Evolutionary conservation across 1,139 yeast species (phyloP).

Genomic region (Yarrowia galli): DNA sequence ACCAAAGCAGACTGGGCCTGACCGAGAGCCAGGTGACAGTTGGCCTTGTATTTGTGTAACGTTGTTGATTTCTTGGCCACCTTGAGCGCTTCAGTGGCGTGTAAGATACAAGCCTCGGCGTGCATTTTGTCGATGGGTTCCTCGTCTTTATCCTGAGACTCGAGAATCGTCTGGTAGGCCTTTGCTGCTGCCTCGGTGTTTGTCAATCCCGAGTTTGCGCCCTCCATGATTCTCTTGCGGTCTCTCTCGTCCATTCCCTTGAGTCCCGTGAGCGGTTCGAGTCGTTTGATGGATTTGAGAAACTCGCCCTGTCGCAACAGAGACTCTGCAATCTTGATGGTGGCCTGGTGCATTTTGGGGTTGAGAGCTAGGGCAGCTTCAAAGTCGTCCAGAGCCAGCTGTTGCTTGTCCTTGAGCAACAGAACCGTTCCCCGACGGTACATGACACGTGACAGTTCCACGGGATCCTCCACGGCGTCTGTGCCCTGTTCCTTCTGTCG

Average conservation of each 20-base stretch:
- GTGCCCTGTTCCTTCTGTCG: conserved; percentile 43
- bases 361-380: conserved; percentile 29
- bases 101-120: conserved; percentile 47
- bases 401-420: conserved; percentile 29
- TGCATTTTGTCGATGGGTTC: conserved; percentile 42
- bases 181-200: conserved; percentile 30
- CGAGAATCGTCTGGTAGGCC: conserved; percentile 22
- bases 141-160: conserved; percentile 39
- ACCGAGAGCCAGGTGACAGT: conserved; percentile 49
- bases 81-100: conserved; percentile 48
- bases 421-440: conserved; percentile 38
- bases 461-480: conserved; percentile 27
- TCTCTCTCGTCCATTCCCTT: conserved; percentile 33
- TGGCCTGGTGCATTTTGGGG: conserved; percentile 34
- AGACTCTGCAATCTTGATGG: conserved; percentile 37
- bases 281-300: conserved; percentile 36
- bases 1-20: conserved; percentile 49
- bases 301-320: conserved; percentile 37
- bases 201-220: conserved; percentile 29
- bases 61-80: conserved; percentile 47
- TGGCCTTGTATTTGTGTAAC: conserved; percentile 48
- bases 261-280: conserved; percentile 24
- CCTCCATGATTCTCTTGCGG: conserved; percentile 17
- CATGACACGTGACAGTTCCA: conserved; percentile 31
- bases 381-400: conserved; percentile 36